Conservation (phyloP, 208 protist species). For the Leishmania amazonensis region DNA sequence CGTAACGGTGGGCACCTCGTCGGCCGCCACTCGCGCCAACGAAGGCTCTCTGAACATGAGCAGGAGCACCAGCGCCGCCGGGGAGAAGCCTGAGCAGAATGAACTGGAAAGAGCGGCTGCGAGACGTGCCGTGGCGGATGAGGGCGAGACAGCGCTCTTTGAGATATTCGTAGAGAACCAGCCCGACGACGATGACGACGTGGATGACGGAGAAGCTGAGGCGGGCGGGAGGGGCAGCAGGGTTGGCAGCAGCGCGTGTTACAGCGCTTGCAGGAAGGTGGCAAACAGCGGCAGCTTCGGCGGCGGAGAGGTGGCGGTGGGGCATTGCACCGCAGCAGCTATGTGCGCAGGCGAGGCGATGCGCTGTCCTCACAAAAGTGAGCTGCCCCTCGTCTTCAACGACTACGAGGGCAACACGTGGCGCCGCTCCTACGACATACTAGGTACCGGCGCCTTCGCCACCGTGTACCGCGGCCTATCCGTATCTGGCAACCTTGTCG, state of each 20-base stretch:
- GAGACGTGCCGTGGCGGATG: not conserved
- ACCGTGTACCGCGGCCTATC: conserved; percentile 74
- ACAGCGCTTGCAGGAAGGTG: not conserved
- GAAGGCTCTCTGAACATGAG: not conserved
- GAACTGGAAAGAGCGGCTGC: not conserved
- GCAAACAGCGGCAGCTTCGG: not conserved
- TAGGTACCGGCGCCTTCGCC: conserved; percentile 64
- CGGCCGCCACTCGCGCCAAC: not conserved
- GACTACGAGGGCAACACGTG: conserved; percentile 66
- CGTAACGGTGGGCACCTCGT: not conserved
- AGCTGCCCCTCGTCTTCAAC: conserved; percentile 58
- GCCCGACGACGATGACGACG: conserved; percentile 27
- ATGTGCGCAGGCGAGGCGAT: not conserved
- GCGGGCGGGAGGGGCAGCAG: not conserved
- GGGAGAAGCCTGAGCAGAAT: not conserved
- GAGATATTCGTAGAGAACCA: conserved; percentile 46
- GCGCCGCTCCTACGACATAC: conserved; percentile 49
- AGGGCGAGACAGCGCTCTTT: conserved; percentile 46
- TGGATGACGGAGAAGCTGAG: conserved; percentile 2
- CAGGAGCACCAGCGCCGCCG: not conserved
- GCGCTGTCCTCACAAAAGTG: conserved; percentile 21
- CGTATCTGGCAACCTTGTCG: conserved; percentile 58
- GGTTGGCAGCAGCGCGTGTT: not conserved
- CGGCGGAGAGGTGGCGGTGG: not conserved
- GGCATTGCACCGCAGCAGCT: not conserved